Evolutionary conservation across 495 filamentous ascomycete genomes (phyloP).

Genomic region (Friedmanniomyces endolithicus): DNA sequence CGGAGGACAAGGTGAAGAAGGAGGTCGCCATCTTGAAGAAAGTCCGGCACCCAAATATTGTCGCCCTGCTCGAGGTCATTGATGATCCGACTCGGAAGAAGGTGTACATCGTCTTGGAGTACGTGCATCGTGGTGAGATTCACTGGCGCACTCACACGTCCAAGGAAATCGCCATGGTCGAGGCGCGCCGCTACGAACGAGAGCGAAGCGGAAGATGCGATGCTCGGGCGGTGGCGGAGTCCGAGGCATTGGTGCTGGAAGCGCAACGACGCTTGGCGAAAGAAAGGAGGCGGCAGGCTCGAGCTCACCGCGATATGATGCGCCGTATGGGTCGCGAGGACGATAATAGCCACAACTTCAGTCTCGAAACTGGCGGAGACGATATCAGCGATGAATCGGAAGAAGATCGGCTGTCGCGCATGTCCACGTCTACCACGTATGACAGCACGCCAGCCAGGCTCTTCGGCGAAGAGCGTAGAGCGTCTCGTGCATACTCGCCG

Average conservation of each 20-base stretch:
- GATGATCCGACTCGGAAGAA: constrained; percentile 92
- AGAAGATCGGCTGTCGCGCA: constrained; percentile 18
- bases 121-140: constrained; percentile 86
- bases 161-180: constrained; percentile 65
- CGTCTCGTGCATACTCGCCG: constrained; percentile 8
- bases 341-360: constrained; percentile 44
- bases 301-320: constrained; percentile 11
- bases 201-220: constrained; percentile 45
- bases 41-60: constrained; percentile 88
- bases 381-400: constrained; percentile 18
- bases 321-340: background rate
- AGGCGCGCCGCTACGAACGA: constrained; percentile 63
- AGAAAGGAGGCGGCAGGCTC: constrained; percentile 16
- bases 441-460: constrained; percentile 2
- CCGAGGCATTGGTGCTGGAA: constrained; percentile 38
- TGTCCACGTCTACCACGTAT: constrained; percentile 13
- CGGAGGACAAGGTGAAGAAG: constrained; percentile 83
- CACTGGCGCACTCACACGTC: constrained; percentile 78
- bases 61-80: constrained; percentile 90
- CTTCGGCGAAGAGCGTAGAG: background rate
- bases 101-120: constrained; percentile 94
- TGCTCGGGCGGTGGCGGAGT: constrained; percentile 37
- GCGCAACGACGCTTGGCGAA: constrained; percentile 24
- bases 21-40: constrained; percentile 98
- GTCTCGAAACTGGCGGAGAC: constrained; percentile 60